Evolutionary conservation across 2,329 filamentous ascomycete genomes (phyloP), one percentile per base, ranked within the genome.

Genomic region (Apiospora phragmitis): DNA sequence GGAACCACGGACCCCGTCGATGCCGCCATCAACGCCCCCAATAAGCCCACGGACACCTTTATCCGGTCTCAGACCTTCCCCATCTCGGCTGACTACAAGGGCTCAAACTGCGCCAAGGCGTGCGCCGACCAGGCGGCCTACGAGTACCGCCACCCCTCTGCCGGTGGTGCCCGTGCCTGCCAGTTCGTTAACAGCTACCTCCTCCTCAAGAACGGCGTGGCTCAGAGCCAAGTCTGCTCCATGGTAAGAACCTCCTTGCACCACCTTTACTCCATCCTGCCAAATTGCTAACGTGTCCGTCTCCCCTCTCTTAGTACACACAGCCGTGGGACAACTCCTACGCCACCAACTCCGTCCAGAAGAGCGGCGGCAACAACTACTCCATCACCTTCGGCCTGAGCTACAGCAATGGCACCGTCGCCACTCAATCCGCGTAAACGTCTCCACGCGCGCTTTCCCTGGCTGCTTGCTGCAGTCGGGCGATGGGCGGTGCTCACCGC

Each of bases 171-270:
- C n/a, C 55, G 65, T 18, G 66, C 68, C 5, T 73, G 72, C 55
- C 74, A 73, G 21, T 81, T 80, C 78, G 81, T 83, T 75, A 81
- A 81, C 67, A 76, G 79, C 0, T 84, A 81, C 71, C 74, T 84
- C 68, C 71, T 82, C 35, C 77, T 78, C 71, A 79, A 79, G 76
- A 82, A 83, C 71, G 79, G 79, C 18, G 68, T 71, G 41, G 75
- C 80, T 1, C 71, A 79, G 38, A 81, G 81, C n/a, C 79, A 80
- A 16, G 79, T 81, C 71, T 84, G 82, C 73, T 74, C 78, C 41
- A 70, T 84, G 65, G 70, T 71, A 62, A 69, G 70, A 35, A 1
- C 3, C 29, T 16, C 26, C 26, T 12, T 3, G 21, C 7, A 7
- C 35, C 35, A 14, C 9, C 41, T 4, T 45, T 2, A 8, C 12